Percentiles rank a stretch among this genome's conserved stretches.
Evolutionary conservation across 331 rosid species (phyloP).

Genomic region (Phaseolus coccineus): DNA sequence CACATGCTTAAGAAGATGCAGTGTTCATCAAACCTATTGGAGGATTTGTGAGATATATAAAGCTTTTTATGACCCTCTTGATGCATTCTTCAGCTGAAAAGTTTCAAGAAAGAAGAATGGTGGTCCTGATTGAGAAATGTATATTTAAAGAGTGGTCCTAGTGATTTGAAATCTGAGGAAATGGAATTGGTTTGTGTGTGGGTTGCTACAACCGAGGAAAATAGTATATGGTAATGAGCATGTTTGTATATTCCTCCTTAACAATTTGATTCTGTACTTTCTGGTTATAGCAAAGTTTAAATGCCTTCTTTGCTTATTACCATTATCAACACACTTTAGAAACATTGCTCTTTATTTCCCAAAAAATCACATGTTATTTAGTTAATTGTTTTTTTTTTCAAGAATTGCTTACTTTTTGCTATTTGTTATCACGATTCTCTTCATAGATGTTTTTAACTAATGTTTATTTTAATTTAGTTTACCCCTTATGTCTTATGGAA

Average conservation of each 20-base stretch:
- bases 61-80: constrained; percentile 26
- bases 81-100: constrained; percentile 41
- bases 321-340: not conserved
- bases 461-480: not conserved
- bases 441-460: not conserved
- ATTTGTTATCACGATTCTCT: not conserved
- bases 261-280: constrained; percentile 15
- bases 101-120: constrained; percentile 27
- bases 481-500: not conserved
- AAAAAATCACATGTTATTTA: not conserved
- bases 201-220: constrained; percentile 1
- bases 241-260: not conserved
- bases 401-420: too few relatives aligned
- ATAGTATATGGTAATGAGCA: not conserved
- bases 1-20: constrained; percentile 56
- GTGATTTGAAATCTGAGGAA: constrained; percentile 10
- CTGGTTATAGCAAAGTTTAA: not conserved
- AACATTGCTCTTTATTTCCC: not conserved
- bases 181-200: not conserved
- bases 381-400: not conserved
- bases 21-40: constrained; percentile 8
- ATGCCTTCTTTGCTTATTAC: not conserved
- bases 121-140: constrained; percentile 49
- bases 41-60: not conserved
- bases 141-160: constrained; percentile 45